These are phyloP conservation scores for Quercus robur DNA, from an alignment of 306 rosid species.

Conservation along the genomic window DNA sequence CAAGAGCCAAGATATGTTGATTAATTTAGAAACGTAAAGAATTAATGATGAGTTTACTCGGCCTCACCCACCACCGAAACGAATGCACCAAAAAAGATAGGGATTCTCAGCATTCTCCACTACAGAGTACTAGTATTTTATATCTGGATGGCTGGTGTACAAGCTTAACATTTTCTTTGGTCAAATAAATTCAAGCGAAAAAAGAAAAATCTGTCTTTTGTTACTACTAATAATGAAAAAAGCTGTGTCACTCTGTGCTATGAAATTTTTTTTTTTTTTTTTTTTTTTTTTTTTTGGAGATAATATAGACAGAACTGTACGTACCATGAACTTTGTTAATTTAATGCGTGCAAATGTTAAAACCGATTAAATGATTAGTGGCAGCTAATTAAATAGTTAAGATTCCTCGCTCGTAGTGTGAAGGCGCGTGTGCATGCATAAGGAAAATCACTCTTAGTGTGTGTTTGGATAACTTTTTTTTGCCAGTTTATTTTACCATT, in stretches of 20 bases:
- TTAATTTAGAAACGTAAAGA: not conserved
- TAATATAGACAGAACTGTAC: not conserved
- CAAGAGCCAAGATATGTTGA: not conserved
- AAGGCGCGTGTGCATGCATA: too few relatives aligned
- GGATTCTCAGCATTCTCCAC: slow-evolving; percentile 15
- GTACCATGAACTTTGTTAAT: not conserved
- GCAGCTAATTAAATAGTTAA: not conserved
- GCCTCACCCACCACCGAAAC: slow-evolving; percentile 1
- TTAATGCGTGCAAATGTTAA: not conserved
- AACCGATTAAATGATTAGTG: slow-evolving; percentile 16
- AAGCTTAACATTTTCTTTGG: not conserved
- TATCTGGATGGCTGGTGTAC: slow-evolving; percentile 9
- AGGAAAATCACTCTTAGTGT: too few relatives aligned
- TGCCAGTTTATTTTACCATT: accelerated
- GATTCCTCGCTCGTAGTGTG: too few relatives aligned
- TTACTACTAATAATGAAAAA: not conserved
- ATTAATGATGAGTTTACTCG: not conserved
- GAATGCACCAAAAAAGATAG: not conserved
- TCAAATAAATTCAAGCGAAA: not conserved
- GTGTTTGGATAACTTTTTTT: too few relatives aligned
- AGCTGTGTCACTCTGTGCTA: not conserved
- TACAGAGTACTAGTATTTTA: not conserved
- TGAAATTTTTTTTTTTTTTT: not conserved
- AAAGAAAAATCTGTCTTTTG: not conserved
- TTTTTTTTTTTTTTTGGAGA: not conserved